These are phyloP conservation scores for Citrus glauca DNA, from an alignment of 345 rosid genomes.

Conservation along the genomic window DNA sequence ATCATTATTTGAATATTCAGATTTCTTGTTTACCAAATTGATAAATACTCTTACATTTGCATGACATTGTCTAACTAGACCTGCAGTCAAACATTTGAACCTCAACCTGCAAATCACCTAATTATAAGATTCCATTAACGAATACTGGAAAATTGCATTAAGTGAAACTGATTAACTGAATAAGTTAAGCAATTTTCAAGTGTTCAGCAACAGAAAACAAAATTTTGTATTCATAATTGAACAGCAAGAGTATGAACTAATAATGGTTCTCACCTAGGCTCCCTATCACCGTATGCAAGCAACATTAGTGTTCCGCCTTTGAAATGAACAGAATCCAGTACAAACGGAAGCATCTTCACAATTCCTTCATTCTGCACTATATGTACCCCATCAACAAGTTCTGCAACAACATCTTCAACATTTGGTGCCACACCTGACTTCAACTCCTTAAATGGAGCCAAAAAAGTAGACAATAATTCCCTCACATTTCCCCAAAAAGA, in stretches of 20 bases:
- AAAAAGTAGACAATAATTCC: constrained; percentile 24
- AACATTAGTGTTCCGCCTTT: constrained; percentile 79
- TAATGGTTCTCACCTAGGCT: constrained; percentile 62
- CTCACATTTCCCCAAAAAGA: constrained; percentile 34
- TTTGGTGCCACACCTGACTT: constrained; percentile 42
- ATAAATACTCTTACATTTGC: neutral
- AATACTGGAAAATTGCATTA: neutral
- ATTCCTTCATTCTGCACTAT: constrained; percentile 50
- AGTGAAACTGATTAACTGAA: neutral
- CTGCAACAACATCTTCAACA: constrained; percentile 56
- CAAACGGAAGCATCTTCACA: constrained; percentile 70
- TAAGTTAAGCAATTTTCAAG: neutral
- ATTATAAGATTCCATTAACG: neutral
- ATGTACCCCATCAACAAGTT: constrained; percentile 54
- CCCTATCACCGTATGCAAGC: constrained; percentile 85
- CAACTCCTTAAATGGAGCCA: constrained; percentile 41
- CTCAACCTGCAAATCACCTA: neutral
- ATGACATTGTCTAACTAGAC: neutral
- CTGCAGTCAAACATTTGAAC: neutral
- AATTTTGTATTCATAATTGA: neutral
- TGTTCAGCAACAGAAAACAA: neutral
- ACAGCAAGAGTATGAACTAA: neutral
- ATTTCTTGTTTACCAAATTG: too few relatives aligned
- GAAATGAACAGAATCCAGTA: constrained; percentile 87
- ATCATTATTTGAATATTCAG: too few relatives aligned